Percentiles rank a stretch among this genome's conserved stretches.
These are phyloP conservation scores for Talaromyces sp. DNA, from an alignment of 2,329 filamentous ascomycete species.

Conservation along the genomic window DNA sequence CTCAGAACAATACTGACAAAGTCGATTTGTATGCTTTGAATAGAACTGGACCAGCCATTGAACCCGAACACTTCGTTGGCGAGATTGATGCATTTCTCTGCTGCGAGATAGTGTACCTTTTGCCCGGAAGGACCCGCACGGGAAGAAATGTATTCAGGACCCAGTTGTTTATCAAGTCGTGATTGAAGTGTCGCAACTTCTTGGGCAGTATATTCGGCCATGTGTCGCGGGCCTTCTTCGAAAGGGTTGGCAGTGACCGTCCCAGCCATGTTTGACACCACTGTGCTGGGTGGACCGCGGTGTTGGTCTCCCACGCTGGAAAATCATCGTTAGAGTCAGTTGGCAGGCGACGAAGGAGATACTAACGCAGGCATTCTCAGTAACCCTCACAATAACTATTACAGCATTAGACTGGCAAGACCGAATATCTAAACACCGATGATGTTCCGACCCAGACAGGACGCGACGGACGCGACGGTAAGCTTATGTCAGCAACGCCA, in stretches of 20 bases:
- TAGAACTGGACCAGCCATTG: constrained; percentile 96
- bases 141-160: constrained; percentile 91
- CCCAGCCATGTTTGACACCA: constrained; percentile 22
- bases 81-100: constrained; percentile 91
- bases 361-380: constrained; percentile 46
- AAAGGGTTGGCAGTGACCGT: constrained; percentile 67
- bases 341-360: background rate
- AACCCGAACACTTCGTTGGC: constrained; percentile 96
- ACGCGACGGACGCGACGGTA: constrained; percentile 19
- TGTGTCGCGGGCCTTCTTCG: constrained; percentile 62
- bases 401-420: background rate
- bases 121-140: constrained; percentile 76
- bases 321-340: constrained; percentile 8
- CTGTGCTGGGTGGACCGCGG: constrained; percentile 34
- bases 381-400: background rate
- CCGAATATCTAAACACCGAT: background rate
- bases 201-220: constrained; percentile 79
- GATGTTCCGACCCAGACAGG: background rate
- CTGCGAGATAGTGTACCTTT: constrained; percentile 90
- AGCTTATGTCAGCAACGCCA: constrained; percentile 15
- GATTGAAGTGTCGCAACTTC: constrained; percentile 85
- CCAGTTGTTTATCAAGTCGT: constrained; percentile 85
- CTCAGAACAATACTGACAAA: constrained; percentile 54
- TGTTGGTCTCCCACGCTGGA: constrained; percentile 67
- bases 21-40: constrained; percentile 90